Conservation (phyloP, 805 yeast genomes). For the Jamesozyma spencerorum region DNA sequence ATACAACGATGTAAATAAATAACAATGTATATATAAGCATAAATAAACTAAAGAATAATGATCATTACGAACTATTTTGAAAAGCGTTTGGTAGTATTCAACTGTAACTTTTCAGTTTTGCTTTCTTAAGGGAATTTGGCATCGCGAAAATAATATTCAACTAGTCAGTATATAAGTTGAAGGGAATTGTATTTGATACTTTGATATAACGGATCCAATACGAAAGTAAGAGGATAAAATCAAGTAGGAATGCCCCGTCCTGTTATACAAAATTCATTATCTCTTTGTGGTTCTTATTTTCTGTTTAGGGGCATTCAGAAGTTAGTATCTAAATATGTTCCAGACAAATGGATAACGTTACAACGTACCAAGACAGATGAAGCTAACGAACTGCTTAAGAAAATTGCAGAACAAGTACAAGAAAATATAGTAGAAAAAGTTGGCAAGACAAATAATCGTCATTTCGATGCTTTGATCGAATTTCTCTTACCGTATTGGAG, state of each 20-base stretch:
- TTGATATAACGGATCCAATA: too few species aligned
- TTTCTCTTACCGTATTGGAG: background rate
- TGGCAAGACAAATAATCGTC: background rate
- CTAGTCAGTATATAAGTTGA: too few species aligned
- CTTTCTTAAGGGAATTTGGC: too few species aligned
- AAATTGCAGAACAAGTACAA: background rate
- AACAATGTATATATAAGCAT: background rate
- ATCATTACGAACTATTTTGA: too few species aligned
- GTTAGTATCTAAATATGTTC: slow-evolving; percentile 7
- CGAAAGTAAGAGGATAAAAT: too few species aligned
- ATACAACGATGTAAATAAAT: background rate
- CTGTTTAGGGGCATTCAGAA: slow-evolving; percentile 11
- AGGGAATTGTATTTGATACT: too few species aligned
- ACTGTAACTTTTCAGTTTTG: background rate
- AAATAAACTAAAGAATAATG: too few species aligned
- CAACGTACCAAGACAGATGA: background rate
- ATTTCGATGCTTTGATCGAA: background rate
- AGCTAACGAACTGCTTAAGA: background rate
- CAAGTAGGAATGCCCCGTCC: slow-evolving; percentile 8
- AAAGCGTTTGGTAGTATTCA: too few species aligned
- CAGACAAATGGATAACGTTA: slow-evolving; percentile 9
- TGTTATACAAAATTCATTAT: slow-evolving; percentile 10
- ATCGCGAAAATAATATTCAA: background rate
- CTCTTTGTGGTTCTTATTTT: slow-evolving; percentile 13
- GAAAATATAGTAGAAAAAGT: background rate